Evolutionary conservation across 2,329 filamentous ascomycete species (phyloP).

Genomic region (Penicillium brevicompactum): DNA sequence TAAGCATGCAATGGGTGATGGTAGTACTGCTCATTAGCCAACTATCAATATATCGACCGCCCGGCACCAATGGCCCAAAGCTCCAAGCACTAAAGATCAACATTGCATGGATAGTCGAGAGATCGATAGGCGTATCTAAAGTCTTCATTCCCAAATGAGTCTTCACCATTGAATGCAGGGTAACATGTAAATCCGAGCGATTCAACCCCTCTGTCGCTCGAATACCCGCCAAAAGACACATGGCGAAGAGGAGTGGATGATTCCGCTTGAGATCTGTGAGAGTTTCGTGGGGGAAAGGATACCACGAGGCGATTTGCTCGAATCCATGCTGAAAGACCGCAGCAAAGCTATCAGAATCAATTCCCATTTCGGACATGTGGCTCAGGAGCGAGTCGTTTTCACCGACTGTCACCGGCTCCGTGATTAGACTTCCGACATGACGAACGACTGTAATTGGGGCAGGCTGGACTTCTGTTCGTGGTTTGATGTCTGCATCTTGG

Average conservation of each 20-base stretch:
- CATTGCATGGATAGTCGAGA: conserved; percentile 9
- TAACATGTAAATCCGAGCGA: conserved; percentile 5
- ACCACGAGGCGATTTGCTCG: conserved; percentile 11
- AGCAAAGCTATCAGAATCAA: conserved; percentile 7
- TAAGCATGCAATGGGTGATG: conserved; percentile 11
- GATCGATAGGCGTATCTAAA: conserved; percentile 6
- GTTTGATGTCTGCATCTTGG: background rate
- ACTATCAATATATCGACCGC: conserved; percentile 10
- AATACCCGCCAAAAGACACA: conserved; percentile 9
- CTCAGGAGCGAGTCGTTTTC: conserved; percentile 6
- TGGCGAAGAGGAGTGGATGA: conserved; percentile 9
- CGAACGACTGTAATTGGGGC: conserved; percentile 13
- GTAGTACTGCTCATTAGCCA: conserved; percentile 13
- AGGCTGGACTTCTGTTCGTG: conserved; percentile 6
- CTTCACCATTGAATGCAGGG: conserved; percentile 9
- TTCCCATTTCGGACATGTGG: conserved; percentile 10
- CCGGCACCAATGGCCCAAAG: conserved; percentile 7
- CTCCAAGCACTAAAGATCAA: conserved; percentile 11
- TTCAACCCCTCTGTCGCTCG: conserved; percentile 9
- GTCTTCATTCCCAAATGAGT: conserved; percentile 8
- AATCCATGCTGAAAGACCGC: conserved; percentile 7
- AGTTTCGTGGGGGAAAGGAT: conserved; percentile 8
- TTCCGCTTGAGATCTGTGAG: conserved; percentile 7
- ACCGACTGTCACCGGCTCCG: conserved; percentile 2
- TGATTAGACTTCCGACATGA: conserved; percentile 11